phyloP scores from a whole-genome alignment of 192 early-diverging fungal genomes.

The Backusella circina region DNA sequence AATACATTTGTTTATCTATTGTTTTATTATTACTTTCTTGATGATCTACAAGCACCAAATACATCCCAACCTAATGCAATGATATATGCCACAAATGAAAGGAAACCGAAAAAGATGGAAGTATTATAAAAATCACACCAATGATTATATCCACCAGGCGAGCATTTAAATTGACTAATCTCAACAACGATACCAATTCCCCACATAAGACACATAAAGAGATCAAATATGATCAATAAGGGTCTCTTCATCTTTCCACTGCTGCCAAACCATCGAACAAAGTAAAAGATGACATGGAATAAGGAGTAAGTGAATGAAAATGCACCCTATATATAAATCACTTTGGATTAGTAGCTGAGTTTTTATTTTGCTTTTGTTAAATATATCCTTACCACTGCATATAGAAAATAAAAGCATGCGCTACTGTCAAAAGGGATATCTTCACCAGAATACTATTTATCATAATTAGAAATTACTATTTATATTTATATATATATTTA shows the following conservation, averaged over 20 bases:
- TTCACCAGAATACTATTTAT: constrained; percentile 17
- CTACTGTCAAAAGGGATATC: constrained; percentile 22
- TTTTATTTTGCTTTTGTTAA: not conserved
- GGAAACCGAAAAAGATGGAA: constrained; percentile 36
- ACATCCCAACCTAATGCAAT: constrained; percentile 27
- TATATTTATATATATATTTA: not conserved
- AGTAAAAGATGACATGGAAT: constrained; percentile 16
- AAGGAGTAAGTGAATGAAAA: constrained; percentile 17
- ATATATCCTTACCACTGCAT: constrained; percentile 23
- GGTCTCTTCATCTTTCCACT: constrained; percentile 25
- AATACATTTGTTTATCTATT: not conserved
- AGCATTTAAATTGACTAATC: constrained; percentile 18
- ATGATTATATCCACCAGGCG: constrained; percentile 18
- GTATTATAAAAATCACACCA: constrained; percentile 43
- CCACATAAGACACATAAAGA: constrained; percentile 31
- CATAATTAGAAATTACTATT: not conserved
- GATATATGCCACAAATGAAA: constrained; percentile 27
- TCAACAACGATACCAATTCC: constrained; percentile 32
- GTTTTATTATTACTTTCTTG: not conserved
- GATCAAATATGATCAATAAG: constrained; percentile 25
- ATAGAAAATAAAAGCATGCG: constrained; percentile 33
- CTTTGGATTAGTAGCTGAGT: not conserved
- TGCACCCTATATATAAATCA: constrained; percentile 2
- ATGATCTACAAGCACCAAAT: constrained; percentile 11
- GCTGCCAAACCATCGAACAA: constrained; percentile 16